phyloP scores from a whole-genome alignment of 192 early-diverging fungal species.

The Jimgerdemannia lactiflua region DNA sequence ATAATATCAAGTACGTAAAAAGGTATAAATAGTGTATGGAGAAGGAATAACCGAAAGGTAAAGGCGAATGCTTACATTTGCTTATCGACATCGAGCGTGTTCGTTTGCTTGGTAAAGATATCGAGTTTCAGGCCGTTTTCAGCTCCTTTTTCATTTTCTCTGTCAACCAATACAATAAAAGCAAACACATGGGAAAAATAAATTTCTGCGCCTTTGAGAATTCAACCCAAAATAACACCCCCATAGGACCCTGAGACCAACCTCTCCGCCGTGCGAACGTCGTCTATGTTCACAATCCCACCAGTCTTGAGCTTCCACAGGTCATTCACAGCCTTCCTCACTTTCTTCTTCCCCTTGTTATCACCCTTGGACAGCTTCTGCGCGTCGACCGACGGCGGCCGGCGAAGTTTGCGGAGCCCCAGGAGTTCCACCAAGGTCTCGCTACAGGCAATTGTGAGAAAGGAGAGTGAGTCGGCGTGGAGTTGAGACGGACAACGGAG shows the following conservation, averaged over 20 bases:
- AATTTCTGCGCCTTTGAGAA: neutral
- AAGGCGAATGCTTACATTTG: slow-evolving; percentile 77
- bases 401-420: slow-evolving; percentile 57
- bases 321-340: slow-evolving; percentile 40
- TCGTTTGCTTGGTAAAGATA: slow-evolving; percentile 74
- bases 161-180: too few relatives aligned
- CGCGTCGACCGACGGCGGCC: slow-evolving; percentile 51
- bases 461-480: too few relatives aligned
- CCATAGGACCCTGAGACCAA: too few relatives aligned
- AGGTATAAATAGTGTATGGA: too few relatives aligned
- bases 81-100: slow-evolving; percentile 74
- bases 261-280: slow-evolving; percentile 47
- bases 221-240: neutral
- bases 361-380: slow-evolving; percentile 56
- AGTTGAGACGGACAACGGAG: too few relatives aligned
- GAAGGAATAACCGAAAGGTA: too few relatives aligned
- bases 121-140: slow-evolving; percentile 48
- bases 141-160: slow-evolving; percentile 33
- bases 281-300: slow-evolving; percentile 57
- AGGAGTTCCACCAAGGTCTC: slow-evolving; percentile 48
- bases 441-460: slow-evolving; percentile 12
- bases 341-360: slow-evolving; percentile 44
- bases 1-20: too few relatives aligned
- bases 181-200: too few relatives aligned
- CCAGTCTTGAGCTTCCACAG: slow-evolving; percentile 43